Conservation (phyloP, 2,329 filamentous ascomycete species). For the Sporothrix inflata region DNA sequence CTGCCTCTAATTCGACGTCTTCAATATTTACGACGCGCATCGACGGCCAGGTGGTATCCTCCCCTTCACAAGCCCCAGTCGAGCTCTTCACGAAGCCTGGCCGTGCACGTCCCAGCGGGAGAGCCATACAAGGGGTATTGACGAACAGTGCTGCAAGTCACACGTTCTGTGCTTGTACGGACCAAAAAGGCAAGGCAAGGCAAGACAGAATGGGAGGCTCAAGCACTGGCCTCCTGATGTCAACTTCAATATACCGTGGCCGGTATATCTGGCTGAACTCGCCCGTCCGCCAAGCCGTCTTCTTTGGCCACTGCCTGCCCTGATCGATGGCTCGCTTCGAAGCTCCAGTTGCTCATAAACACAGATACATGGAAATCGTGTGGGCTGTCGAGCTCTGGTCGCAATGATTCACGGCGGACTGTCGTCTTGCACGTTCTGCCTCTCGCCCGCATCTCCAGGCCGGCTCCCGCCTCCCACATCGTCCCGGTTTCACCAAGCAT, state of each 20-base stretch:
- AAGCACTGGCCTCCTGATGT: not conserved
- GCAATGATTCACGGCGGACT: not conserved
- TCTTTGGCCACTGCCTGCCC: constrained; percentile 17
- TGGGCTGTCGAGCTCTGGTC: not conserved
- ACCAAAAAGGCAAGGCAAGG: not conserved
- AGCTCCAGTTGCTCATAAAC: not conserved
- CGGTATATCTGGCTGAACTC: constrained; percentile 18
- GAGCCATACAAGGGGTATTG: not conserved
- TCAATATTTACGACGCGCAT: not conserved
- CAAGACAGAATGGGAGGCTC: not conserved
- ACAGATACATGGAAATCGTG: not conserved
- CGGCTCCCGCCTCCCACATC: constrained; percentile 14
- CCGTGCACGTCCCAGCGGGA: constrained; percentile 1
- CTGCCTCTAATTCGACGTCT: not conserved
- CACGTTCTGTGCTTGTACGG: not conserved
- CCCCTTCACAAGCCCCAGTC: not conserved
- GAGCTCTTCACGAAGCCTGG: constrained; percentile 1
- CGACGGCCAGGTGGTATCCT: not conserved
- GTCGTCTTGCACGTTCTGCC: not conserved
- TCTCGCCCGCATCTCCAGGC: constrained; percentile 4
- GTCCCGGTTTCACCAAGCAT: constrained; percentile 32
- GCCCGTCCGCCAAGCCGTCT: not conserved
- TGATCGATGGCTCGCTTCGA: not conserved
- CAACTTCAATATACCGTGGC: constrained; percentile 7
- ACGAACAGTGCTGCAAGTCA: constrained; percentile 11